phyloP scores from a whole-genome alignment of 2,329 filamentous ascomycete species.

The Zymoseptoria passerinii region DNA sequence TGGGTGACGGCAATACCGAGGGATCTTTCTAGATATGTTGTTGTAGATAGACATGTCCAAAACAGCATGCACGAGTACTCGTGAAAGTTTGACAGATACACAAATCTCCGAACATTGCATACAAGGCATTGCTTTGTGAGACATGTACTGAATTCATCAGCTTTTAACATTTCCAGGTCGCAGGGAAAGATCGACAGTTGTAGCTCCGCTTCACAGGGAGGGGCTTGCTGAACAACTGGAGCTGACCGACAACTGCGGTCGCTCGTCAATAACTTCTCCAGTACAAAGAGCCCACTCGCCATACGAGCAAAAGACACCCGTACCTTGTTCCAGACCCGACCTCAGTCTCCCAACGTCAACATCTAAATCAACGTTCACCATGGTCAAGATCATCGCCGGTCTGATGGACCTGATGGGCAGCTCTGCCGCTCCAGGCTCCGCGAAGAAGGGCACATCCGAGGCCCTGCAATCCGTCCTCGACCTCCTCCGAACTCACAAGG shows the following conservation, averaged over 20 bases:
- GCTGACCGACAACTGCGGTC: neutral
- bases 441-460: constrained; percentile 10
- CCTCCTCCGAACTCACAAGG: constrained; percentile 24
- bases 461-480: constrained; percentile 25
- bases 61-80: too few species aligned
- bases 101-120: neutral
- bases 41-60: neutral
- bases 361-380: constrained; percentile 5
- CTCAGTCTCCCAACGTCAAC: neutral
- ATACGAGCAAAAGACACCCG: neutral
- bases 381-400: constrained; percentile 24
- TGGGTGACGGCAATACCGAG: constrained; percentile 93
- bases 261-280: neutral
- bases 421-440: constrained; percentile 19
- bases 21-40: constrained; percentile 32
- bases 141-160: neutral
- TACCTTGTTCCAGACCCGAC: neutral
- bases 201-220: neutral
- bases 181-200: neutral
- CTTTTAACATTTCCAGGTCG: neutral
- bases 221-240: neutral
- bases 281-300: neutral
- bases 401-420: constrained; percentile 20
- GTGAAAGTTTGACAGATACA: neutral
- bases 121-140: neutral